A percentile compares a stretch with the other conserved stretches of the same genome.
phyloP scores from a whole-genome alignment of 495 filamentous ascomycete species.

The Penicillium waksmanii region DNA sequence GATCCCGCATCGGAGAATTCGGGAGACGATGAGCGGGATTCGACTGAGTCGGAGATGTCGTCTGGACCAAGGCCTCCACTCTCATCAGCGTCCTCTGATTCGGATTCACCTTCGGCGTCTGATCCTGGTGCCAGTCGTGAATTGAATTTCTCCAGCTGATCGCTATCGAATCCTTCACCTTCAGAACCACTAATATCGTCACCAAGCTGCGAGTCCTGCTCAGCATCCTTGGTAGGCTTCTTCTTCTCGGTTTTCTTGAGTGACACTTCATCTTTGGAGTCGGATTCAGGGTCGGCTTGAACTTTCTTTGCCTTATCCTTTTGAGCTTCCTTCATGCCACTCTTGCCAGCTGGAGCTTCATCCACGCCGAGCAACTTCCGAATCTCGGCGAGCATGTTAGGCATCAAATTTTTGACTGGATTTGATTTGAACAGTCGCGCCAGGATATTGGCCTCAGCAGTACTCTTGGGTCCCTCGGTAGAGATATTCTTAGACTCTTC shows the following conservation, averaged over 20 bases:
- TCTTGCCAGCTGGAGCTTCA: conserved; percentile 38
- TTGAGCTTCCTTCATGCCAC: conserved; percentile 26
- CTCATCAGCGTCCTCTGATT: conserved; percentile 39
- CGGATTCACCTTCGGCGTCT: conserved; percentile 50
- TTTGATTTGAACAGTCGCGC: conserved; percentile 79
- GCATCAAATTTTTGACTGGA: conserved; percentile 70
- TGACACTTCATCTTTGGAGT: conserved; percentile 16
- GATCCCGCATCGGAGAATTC: conserved; percentile 36
- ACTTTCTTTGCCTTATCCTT: conserved; percentile 22
- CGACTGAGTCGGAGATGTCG: conserved; percentile 32
- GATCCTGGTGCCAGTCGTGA: conserved; percentile 59
- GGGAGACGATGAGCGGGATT: conserved; percentile 44
- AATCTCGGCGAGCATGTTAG: conserved; percentile 63
- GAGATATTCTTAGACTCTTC: conserved; percentile 37
- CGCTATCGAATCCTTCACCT: conserved; percentile 44
- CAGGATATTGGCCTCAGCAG: conserved; percentile 71
- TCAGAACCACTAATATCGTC: conserved; percentile 41
- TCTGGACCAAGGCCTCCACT: conserved; percentile 29
- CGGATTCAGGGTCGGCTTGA: conserved; percentile 24
- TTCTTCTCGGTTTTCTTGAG: conserved; percentile 8
- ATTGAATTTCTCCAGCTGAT: conserved; percentile 54
- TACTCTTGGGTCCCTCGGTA: conserved; percentile 46
- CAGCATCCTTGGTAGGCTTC: conserved; percentile 10
- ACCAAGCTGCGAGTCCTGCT: conserved; percentile 23
- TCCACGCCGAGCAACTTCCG: conserved; percentile 63